Evolutionary conservation across 2,329 filamentous ascomycete species (phyloP), one percentile per base, ranked within the genome.

Genomic region (Davidsoniella eucalypti): DNA sequence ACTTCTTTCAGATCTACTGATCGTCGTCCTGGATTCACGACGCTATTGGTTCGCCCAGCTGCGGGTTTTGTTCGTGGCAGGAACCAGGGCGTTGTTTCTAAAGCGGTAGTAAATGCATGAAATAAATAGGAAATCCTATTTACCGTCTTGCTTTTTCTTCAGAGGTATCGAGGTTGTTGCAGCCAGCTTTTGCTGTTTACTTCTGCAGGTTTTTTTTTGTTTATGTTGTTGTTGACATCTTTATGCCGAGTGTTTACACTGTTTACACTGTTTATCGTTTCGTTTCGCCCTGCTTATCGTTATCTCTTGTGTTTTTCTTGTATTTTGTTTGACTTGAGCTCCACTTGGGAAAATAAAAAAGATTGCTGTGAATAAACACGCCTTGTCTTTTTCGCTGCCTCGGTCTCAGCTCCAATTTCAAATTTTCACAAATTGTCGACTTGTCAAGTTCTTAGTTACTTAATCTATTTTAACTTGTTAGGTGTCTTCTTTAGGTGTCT

Each of bases 251-350:
- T 41, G 38, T 17, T 26, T 18, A 48, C 16, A 17, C 14, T 41
- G 38, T 17, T 26, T 18, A 48, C 16, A 17, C 14, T 18, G 12
- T 23, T 48, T n/a, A 21, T 41, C 25, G 18, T 29, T 41, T 16
- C 14, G n/a, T 41, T 8, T 14, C 21, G 5, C 3, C 37, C 10
- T 2, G 14, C 37, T 17, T 18, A 8, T 36, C 14, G 25, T 36
- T 37, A 9, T 44, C 42, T 44, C 25, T n/a, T 47, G 16, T 47
- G 25, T 47, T 4, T 39, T 47, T 47, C 17, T 44, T 47, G 14
- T 37, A 29, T 26, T 17, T 17, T 37, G 10, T 12, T 12, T 21
- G 21, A 3, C 21, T 21, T 5, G 4, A 21, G 21, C 21, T 21
- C 21, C 21, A 3, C 21, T 33, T 33, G 1, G 4, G 10, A 29